Conservation (phyloP, 108 stramenopile species). For the Parmales sp. region DNA sequence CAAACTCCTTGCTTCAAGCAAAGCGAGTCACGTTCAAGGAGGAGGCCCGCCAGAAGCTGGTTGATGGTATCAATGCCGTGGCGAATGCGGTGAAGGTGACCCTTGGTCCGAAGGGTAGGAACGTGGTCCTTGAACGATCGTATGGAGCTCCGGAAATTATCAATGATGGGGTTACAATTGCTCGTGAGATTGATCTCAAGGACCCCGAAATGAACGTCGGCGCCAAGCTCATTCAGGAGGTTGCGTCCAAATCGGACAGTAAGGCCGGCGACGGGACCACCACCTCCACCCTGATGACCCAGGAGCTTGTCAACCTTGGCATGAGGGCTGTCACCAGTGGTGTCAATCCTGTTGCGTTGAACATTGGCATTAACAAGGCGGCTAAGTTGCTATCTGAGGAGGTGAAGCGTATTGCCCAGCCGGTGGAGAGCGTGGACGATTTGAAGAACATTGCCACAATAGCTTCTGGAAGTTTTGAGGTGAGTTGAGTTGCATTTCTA, state of each 20-base stretch:
- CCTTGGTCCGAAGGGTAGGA: conserved; percentile 91
- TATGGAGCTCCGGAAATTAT: conserved; percentile 95
- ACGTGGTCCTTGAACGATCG: conserved; percentile 87
- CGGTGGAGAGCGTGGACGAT: conserved; percentile 68
- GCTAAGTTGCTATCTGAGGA: conserved; percentile 58
- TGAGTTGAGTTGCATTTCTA: too few relatives aligned
- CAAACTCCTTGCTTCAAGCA: conserved; percentile 39
- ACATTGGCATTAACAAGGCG: conserved; percentile 75
- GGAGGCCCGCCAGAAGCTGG: conserved; percentile 58
- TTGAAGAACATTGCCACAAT: conserved; percentile 86
- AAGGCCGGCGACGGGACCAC: conserved; percentile 97
- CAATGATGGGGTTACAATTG: conserved; percentile 94
- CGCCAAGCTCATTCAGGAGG: conserved; percentile 82
- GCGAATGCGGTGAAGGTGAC: conserved; percentile 95
- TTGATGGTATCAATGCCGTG: conserved; percentile 84
- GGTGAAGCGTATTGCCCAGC: conserved; percentile 66
- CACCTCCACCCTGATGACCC: conserved; percentile 89
- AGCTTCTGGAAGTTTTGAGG: conserved; percentile 73
- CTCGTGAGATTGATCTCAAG: conserved; percentile 49
- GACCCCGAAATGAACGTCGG: conserved; percentile 90
- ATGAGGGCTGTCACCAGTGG: conserved; percentile 83
- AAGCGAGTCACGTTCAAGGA: conserved; percentile 81
- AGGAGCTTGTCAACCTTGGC: conserved; percentile 90
- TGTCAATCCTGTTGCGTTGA: conserved; percentile 84
- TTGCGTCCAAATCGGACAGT: conserved; percentile 83